Conservation (phyloP, 2,329 filamentous ascomycete species). For the Curvularia eragrostidis region DNA sequence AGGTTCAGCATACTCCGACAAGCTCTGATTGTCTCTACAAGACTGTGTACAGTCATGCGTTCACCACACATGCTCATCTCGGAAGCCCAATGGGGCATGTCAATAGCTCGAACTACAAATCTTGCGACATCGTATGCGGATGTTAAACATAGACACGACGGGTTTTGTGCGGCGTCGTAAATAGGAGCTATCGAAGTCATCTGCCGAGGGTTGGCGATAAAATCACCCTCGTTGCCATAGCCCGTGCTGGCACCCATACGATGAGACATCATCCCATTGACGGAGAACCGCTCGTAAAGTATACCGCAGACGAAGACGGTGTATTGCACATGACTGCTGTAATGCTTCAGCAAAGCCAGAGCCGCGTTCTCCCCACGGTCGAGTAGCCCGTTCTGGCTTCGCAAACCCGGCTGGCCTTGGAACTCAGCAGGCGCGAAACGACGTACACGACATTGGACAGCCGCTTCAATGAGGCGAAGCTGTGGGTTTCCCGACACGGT, state of each 20-base stretch:
- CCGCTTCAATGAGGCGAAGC: conserved; percentile 74
- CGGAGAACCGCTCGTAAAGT: conserved; percentile 77
- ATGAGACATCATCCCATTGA: conserved; percentile 67
- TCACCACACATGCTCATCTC: conserved; percentile 76
- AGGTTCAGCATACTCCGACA: conserved; percentile 34
- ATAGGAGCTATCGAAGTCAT: conserved; percentile 67
- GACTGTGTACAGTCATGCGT: conserved; percentile 64
- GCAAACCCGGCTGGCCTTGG: conserved; percentile 66
- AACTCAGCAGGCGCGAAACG: conserved; percentile 79
- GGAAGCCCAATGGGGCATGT: conserved; percentile 69
- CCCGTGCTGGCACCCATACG: conserved; percentile 65
- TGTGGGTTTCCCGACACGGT: conserved; percentile 72
- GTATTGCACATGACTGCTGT: conserved; percentile 65
- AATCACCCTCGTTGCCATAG: conserved; percentile 66
- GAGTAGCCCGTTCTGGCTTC: conserved; percentile 64
- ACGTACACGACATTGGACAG: conserved; percentile 67
- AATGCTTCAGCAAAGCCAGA: conserved; percentile 63
- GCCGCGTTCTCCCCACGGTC: conserved; percentile 67
- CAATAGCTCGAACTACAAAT: conserved; percentile 74
- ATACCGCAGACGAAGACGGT: conserved; percentile 77
- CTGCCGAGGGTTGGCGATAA: conserved; percentile 67
- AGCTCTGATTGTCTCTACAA: conserved; percentile 61
- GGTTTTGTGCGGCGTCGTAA: conserved; percentile 57
- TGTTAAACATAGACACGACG: conserved; percentile 65
- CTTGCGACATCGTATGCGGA: conserved; percentile 72